These are phyloP conservation scores for Zasmidium cellare DNA, from an alignment of 2,329 filamentous ascomycete species.

Conservation along the genomic window DNA sequence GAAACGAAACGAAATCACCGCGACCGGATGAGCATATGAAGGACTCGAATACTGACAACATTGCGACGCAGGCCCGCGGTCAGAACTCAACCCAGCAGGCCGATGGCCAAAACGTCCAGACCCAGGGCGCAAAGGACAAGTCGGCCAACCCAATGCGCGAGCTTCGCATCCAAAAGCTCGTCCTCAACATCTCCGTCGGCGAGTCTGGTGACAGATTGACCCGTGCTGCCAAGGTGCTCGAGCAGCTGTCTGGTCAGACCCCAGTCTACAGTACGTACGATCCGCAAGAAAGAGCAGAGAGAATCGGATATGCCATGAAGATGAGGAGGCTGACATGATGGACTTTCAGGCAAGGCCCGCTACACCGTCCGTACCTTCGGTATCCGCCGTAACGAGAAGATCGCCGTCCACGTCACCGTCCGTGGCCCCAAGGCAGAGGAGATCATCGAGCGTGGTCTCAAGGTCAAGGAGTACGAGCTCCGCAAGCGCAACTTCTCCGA, in stretches of 20 bases:
- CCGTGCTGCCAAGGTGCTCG: constrained; percentile 98
- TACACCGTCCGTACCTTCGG: constrained; percentile 99
- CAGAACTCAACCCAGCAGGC: constrained; percentile 33
- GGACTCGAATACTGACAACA: constrained; percentile 13
- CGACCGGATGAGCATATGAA: constrained; percentile 8
- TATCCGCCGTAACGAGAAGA: constrained; percentile 99
- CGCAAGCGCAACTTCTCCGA: constrained; percentile 99
- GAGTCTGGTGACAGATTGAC: constrained; percentile 99
- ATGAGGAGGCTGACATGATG: constrained; percentile 6
- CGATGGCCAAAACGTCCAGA: constrained; percentile 29
- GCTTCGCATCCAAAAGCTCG: constrained; percentile 98
- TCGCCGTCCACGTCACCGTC: constrained; percentile 98
- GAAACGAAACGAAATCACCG: neutral
- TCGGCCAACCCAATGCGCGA: constrained; percentile 98
- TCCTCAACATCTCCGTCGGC: constrained; percentile 99
- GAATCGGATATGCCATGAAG: neutral
- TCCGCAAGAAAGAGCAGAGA: neutral
- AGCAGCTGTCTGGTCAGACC: constrained; percentile 99
- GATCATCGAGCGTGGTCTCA: constrained; percentile 99
- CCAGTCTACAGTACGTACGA: constrained; percentile 88
- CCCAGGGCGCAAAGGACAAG: constrained; percentile 58
- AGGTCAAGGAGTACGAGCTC: constrained; percentile 99
- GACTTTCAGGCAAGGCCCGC: constrained; percentile 83
- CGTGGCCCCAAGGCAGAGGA: constrained; percentile 99
- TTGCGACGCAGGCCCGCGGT: constrained; percentile 26